A percentile compares a stretch with the other conserved stretches of the same genome.
Evolutionary conservation across 768 basidiomycete species (phyloP).

Genomic region (Krasilnikovozyma curviuscula): DNA sequence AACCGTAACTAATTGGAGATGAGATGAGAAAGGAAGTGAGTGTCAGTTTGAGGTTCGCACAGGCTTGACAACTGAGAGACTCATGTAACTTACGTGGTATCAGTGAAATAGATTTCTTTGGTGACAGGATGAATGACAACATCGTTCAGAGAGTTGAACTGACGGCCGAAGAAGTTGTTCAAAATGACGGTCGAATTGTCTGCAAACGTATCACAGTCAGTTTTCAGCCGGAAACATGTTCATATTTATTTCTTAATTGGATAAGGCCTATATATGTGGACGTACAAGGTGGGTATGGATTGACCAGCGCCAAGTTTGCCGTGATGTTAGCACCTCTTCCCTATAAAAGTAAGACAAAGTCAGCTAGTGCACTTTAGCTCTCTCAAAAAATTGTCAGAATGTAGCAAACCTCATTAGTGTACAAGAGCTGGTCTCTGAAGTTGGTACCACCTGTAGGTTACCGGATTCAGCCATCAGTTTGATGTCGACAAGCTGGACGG

Average conservation of each 20-base stretch:
- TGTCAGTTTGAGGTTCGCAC: conserved; percentile 1
- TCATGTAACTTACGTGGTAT: conserved; percentile 35
- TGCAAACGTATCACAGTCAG: no score
- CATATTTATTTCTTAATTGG: no score
- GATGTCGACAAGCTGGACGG: neutral
- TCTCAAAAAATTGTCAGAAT: no score
- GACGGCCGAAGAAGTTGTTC: conserved; percentile 60
- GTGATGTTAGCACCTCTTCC: conserved; percentile 39
- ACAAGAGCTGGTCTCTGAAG: no score
- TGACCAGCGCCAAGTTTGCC: conserved; percentile 44
- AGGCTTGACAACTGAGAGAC: neutral
- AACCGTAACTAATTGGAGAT: conserved; percentile 37
- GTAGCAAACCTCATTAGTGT: neutral
- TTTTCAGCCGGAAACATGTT: no score
- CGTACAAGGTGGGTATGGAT: conserved; percentile 42
- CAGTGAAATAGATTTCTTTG: conserved; percentile 56
- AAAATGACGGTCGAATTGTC: conserved; percentile 49
- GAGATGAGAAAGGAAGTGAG: neutral
- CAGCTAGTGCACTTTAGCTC: neutral
- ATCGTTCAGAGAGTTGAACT: conserved; percentile 68
- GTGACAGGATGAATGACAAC: conserved; percentile 49
- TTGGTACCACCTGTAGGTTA: no score
- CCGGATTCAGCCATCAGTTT: no score
- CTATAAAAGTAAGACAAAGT: neutral
- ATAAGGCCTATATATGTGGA: no score